A percentile compares a stretch with the other conserved stretches of the same genome.
phyloP scores from a whole-genome alignment of 495 filamentous ascomycete genomes.

The Xylaria bambusicola region DNA sequence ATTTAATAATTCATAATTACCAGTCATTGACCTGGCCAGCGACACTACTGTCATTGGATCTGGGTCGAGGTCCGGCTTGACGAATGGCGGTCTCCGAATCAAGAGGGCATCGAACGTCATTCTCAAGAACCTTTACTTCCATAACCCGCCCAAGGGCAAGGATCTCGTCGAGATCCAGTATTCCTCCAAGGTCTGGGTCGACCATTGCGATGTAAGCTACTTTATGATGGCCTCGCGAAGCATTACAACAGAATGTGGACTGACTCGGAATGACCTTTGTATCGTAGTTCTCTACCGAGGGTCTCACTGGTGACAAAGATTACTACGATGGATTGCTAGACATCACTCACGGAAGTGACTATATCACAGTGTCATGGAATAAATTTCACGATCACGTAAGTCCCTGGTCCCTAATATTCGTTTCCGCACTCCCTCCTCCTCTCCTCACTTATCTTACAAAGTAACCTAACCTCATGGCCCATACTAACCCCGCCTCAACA shows the following conservation, averaged over 20 bases:
- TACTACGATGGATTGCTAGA: conserved; percentile 70
- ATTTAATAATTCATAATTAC: conserved; percentile 1
- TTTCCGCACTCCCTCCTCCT: too few species aligned
- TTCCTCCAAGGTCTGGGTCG: conserved; percentile 55
- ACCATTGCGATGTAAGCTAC: conserved; percentile 46
- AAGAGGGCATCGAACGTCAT: conserved; percentile 25
- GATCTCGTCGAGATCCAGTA: conserved; percentile 34
- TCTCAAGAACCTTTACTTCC: conserved; percentile 23
- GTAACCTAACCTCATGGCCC: neutral
- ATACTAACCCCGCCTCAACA: neutral
- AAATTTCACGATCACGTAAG: conserved; percentile 61
- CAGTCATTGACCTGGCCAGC: conserved; percentile 36
- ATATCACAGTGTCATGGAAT: conserved; percentile 52
- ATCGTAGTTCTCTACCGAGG: conserved; percentile 63
- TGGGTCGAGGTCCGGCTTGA: conserved; percentile 13
- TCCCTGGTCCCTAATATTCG: too few species aligned
- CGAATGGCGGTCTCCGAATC: conserved; percentile 23
- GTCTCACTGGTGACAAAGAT: conserved; percentile 58
- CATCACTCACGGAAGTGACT: conserved; percentile 57
- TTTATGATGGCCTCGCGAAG: too few species aligned
- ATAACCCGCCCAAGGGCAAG: conserved; percentile 19
- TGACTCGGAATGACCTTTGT: conserved; percentile 72
- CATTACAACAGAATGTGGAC: too few species aligned
- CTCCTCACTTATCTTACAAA: too few species aligned
- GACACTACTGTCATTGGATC: conserved; percentile 47